Conservation (phyloP, 2,329 filamentous ascomycete species). For the Stachybotrys chlorohalonatus region DNA sequence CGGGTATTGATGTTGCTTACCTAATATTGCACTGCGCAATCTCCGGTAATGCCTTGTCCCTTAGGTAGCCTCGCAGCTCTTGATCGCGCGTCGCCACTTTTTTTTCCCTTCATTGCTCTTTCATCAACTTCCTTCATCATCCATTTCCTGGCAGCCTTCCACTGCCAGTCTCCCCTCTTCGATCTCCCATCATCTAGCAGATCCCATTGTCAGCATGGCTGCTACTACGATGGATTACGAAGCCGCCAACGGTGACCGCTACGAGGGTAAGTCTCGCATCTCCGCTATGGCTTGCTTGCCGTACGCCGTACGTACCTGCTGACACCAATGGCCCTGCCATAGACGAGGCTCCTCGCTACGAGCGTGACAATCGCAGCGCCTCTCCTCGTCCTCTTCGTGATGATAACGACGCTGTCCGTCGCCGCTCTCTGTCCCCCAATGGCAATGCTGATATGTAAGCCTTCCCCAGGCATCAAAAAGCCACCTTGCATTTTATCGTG, state of each 20-base stretch:
- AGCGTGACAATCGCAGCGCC: constrained; percentile 57
- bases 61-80: neutral
- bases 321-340: neutral
- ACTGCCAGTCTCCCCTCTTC: constrained; percentile 11
- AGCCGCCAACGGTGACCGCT: constrained; percentile 56
- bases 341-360: constrained; percentile 59
- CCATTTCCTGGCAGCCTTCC: constrained; percentile 14
- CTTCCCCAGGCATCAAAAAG: neutral
- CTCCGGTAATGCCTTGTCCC: neutral
- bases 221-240: constrained; percentile 64
- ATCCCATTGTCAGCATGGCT: constrained; percentile 35
- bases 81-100: constrained; percentile 4
- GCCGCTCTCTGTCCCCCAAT: constrained; percentile 54
- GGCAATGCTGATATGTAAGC: constrained; percentile 30
- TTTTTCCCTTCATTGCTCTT: constrained; percentile 13
- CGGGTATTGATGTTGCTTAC: neutral
- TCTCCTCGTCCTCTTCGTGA: constrained; percentile 54
- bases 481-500: constrained; percentile 4
- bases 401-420: constrained; percentile 48
- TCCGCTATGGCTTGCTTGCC: constrained; percentile 1
- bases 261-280: constrained; percentile 44
- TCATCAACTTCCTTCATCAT: constrained; percentile 8
- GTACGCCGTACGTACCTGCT: constrained; percentile 3
- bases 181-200: constrained; percentile 6
- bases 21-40: neutral